Evolutionary conservation across 208 protist species (phyloP).

Genomic region (Spironucleus salmonicida): DNA sequence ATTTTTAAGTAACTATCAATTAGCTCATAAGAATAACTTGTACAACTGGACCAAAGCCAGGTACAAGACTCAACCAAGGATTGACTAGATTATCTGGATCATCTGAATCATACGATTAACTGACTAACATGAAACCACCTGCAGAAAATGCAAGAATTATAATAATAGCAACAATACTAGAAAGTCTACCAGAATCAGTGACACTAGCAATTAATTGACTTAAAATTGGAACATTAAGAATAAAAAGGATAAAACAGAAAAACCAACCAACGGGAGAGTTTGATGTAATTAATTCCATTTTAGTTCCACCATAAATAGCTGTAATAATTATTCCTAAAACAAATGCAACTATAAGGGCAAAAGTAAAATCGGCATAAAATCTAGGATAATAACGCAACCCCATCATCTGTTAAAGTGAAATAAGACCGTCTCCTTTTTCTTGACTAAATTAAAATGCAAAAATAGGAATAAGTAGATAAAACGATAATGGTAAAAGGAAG

Average conservation of each 20-base stretch:
- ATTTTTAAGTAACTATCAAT: neutral
- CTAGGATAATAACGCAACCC: neutral
- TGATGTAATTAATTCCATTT: neutral
- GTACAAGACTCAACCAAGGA: neutral
- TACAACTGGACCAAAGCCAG: neutral
- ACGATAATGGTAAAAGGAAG: neutral
- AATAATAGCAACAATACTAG: neutral
- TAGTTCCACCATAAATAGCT: neutral
- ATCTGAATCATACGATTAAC: neutral
- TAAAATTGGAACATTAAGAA: neutral
- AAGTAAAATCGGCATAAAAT: slow-evolving; percentile 13
- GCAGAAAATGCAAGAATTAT: neutral
- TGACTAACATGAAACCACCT: neutral
- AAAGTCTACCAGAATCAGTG: slow-evolving; percentile 6
- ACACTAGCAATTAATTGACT: neutral
- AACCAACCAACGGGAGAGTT: neutral
- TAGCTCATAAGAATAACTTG: neutral
- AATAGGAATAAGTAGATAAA: slow-evolving; percentile 2
- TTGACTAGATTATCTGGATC: neutral
- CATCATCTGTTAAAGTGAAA: slow-evolving; percentile 14
- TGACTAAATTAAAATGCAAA: neutral
- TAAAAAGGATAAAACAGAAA: neutral
- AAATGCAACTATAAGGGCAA: neutral
- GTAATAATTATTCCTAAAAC: neutral
- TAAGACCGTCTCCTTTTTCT: slow-evolving; percentile 14